Evolutionary conservation across 148 eudicot species (phyloP), one percentile per base, ranked within the genome.

Genomic region (Silene conica): DNA sequence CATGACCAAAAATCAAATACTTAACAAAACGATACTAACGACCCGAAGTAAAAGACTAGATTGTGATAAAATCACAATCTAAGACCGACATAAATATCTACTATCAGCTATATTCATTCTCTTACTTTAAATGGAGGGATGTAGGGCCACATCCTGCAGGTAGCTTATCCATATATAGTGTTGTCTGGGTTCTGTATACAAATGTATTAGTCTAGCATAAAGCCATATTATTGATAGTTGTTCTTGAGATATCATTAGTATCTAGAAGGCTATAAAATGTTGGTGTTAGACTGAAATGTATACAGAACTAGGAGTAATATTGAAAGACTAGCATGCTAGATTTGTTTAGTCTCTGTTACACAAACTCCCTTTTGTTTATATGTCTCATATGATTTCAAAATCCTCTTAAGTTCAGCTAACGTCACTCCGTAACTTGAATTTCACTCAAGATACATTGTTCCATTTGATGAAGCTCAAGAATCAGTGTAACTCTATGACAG

Each of bases 81-180:
- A n/a, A n/a, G n/a, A n/a, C n/a, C n/a, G n/a, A n/a, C n/a, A n/a
- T n/a, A n/a, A n/a, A n/a, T n/a, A n/a, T n/a, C n/a, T n/a, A n/a
- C n/a, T n/a, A n/a, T n/a, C n/a, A 8, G 69, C 41, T 65, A 45
- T n/a, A 65, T 64, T 28, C 69, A 34, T 65, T 38, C 11, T 65
- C 50, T 65, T 34, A 34, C 5, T 3, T n/a, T 5, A 8, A 34
- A 38, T 34, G 14, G 1, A 26, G 45, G 67, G 9, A 38, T 34
- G 14, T 0, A 26, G 45, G 67, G 9, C 43, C 43, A 38, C 43
- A 38, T 38, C 43, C 43, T 18, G 4, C 55, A 50, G 55, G 26
- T 21, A 59, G 63, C 62, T 58, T 58, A 20, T 58, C 62, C 23
- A 22, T 21, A 59, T 21, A 1, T 9, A 20, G 63, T 23, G 12